phyloP scores from a whole-genome alignment of 495 filamentous ascomycete genomes.

The Aspergillus homomorphus region DNA sequence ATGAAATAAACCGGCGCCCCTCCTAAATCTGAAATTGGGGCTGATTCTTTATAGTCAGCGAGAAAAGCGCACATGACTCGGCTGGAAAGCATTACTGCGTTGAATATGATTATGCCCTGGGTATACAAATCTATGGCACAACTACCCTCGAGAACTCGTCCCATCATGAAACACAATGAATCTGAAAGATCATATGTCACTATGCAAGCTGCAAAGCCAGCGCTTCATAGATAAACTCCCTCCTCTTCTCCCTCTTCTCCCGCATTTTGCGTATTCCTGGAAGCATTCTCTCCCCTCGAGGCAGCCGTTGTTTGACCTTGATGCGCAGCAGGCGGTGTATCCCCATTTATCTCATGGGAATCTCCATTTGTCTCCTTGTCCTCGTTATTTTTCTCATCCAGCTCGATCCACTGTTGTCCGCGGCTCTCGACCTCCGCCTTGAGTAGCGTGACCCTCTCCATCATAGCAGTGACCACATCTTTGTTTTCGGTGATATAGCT shows the following conservation, averaged over 20 bases:
- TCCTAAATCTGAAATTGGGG: no score
- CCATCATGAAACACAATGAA: no score
- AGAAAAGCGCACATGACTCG: not conserved
- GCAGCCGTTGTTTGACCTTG: not conserved
- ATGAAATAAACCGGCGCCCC: no score
- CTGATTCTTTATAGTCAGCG: not conserved
- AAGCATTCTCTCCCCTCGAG: not conserved
- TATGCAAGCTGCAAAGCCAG: not conserved
- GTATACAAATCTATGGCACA: not conserved
- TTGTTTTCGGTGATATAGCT: conserved; percentile 63
- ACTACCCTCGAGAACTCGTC: not conserved
- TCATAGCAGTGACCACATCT: conserved; percentile 68
- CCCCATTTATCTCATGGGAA: not conserved
- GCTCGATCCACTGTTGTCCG: conserved; percentile 67
- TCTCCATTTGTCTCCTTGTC: conserved; percentile 17
- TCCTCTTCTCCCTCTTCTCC: conserved; percentile 48
- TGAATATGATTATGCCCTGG: not conserved
- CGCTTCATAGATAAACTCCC: conserved; percentile 40
- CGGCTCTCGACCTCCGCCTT: conserved; percentile 72
- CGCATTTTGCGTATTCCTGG: not conserved
- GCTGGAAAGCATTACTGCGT: not conserved
- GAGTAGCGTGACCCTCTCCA: conserved; percentile 64
- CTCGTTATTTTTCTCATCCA: conserved; percentile 26
- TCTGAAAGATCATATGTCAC: no score
- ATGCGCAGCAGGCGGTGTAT: not conserved